Evolutionary conservation across 129 eudicot species (phyloP), one percentile per base, ranked within the genome.

Genomic region (Artemisia argyi): DNA sequence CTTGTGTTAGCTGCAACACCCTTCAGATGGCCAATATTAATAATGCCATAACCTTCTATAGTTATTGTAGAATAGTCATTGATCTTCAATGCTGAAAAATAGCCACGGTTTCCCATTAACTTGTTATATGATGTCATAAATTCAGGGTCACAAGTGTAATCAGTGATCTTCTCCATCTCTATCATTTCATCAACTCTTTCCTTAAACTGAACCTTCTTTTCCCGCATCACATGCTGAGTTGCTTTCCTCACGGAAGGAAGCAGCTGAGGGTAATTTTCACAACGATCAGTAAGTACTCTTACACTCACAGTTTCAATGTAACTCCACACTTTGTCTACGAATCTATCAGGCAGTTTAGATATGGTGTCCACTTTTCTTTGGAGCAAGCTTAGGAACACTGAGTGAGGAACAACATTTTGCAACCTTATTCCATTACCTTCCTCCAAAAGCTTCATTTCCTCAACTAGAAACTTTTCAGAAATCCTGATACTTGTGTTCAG

Each of bases 61-160:
- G 1, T 3, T 11, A 47, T 20, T 8, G 19, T 9, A 0, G 6
- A 0, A 6, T 18, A 1, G 3, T 5, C 0, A 9, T 11, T 3
- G 28, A 3, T 44, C 61, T 61, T 22, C 7, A 1, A 9, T 2
- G n/a, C n/a, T 42, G 15, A 14, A 71, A 81, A 65, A 8, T 3
- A 16, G 12, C 5, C 30, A 17, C 32, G 64, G 4, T 76, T 0
- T 5, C 20, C 73, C 77, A 80, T 80, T 8, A 81, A 50, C 56
- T 57, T 70, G 15, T 69, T 50, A 72, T 75, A 76, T 18, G 46
- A 26, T n/a, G 73, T 2, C n/a, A 42, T 62, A 24, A 61, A 80
- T 2, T 80, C 76, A 2, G 76, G 77, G 19, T 80, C 74, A 58
- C 84, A 81, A 20, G 84, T 81, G 66, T 75, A 81, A 15, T 81